Base-by-base conservation (phyloP, 2,329 filamentous ascomycete species). In the Shiraia sp. region DNA sequence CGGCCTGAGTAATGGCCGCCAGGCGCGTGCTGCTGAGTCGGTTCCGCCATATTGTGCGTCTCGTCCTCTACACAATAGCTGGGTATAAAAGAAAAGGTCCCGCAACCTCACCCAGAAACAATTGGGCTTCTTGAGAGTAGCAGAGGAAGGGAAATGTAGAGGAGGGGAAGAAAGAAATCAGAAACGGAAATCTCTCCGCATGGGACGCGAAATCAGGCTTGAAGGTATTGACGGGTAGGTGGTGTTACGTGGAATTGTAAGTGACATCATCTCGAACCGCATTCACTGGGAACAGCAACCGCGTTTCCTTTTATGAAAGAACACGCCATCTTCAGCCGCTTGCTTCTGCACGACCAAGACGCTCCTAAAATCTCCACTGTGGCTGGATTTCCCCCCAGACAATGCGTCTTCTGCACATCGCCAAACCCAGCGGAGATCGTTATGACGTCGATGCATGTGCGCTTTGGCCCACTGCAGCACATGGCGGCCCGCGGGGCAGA, bases 1-100 rank as follows among this genome's bases (percentile, higher is more conserved):
- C 71, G 72, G 36, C 86, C 90, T 22, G 88, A 92, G 75, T 95
- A 96, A 66, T 90, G 86, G 59, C 72, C 74, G 4, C 87, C 83
- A 14, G 79, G 79, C 8, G 69, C 68, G 35, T 63, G 53, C 47
- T 74, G 75, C 54, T 76, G 75, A n/a, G n/a, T n/a, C 52, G 72
- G 66, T 38, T 75, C 66, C 47, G 71, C 67, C 75, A 77, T 77
- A 45, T 30, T 55, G 53, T 46, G 39, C 28, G 14, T 33, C 32
- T 28, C 29, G 32, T n/a, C 40, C 45, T 43, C 35, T 35, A 27
- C 38, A 29, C 38, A 37, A 35, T n/a, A n/a, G 32, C 34, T 35
- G 40, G 38, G 28, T 22, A 16, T 38, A 47, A 35, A 24, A 30
- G 41, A 10, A 34, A 16, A 19, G 16, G 9, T 10, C 15, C n/a